phyloP scores from a whole-genome alignment of 2,329 filamentous ascomycete genomes.

The Trichoderma sp. region DNA sequence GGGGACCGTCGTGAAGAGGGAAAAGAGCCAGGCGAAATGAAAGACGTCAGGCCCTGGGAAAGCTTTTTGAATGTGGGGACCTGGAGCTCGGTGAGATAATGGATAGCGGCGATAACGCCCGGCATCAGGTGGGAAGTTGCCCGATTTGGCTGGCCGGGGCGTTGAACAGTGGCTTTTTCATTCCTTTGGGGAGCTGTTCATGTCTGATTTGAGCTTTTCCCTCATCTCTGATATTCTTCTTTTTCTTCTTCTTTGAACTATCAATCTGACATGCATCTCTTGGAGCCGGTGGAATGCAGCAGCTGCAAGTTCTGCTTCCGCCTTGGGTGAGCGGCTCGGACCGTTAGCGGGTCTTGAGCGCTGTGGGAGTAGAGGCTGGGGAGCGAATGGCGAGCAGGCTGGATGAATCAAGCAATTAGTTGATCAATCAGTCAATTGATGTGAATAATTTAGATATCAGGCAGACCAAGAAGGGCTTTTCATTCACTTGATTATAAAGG shows the following conservation, averaged over 20 bases:
- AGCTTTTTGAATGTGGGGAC: constrained; percentile 24
- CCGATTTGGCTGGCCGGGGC: neutral
- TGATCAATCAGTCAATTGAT: neutral
- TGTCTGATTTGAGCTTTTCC: neutral
- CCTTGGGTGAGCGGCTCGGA: constrained; percentile 18
- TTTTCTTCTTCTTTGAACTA: neutral
- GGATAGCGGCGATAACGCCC: neutral
- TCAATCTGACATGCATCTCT: neutral
- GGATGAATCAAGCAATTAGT: neutral
- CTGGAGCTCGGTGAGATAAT: neutral
- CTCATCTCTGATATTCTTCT: neutral
- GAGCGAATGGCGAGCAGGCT: neutral
- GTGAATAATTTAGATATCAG: neutral
- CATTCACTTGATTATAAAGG: neutral
- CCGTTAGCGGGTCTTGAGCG: constrained; percentile 23
- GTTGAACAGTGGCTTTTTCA: neutral
- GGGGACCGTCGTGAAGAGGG: neutral
- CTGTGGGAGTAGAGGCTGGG: neutral
- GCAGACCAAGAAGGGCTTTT: neutral
- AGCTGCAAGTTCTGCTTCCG: neutral
- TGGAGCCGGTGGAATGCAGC: neutral
- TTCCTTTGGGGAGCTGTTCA: neutral
- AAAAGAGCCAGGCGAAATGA: neutral
- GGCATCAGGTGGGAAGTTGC: neutral
- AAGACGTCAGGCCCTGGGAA: constrained; percentile 22